Conservation (phyloP, 352 stramenopile species). For the Phytophthora sp. region DNA sequence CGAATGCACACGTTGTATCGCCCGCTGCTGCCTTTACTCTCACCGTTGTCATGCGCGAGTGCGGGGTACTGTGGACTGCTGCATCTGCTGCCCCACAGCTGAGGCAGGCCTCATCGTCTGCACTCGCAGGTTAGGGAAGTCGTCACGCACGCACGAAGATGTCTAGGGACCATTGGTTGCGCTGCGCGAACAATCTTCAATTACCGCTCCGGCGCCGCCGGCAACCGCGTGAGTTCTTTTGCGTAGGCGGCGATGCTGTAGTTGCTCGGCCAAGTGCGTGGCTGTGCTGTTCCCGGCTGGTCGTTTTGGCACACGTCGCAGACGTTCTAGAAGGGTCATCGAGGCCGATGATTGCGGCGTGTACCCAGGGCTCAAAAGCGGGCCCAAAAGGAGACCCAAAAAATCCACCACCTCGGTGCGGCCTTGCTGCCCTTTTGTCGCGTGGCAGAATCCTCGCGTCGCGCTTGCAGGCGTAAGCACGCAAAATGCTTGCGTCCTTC, state of each 20-base stretch:
- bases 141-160: not conserved
- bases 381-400: too few species aligned
- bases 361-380: too few species aligned
- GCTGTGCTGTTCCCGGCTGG: not conserved
- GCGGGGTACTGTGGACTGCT: not conserved
- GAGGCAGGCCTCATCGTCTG: not conserved
- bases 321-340: too few species aligned
- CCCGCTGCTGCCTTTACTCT: not conserved
- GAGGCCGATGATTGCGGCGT: too few species aligned
- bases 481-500: too few species aligned
- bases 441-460: too few species aligned
- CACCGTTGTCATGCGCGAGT: not conserved
- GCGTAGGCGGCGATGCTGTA: conserved; percentile 1
- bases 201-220: not conserved
- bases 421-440: too few species aligned
- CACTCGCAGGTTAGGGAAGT: not conserved
- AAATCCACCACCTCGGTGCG: too few species aligned
- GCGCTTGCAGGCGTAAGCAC: too few species aligned
- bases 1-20: conserved; percentile 18
- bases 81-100: too few species aligned
- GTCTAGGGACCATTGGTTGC: not conserved
- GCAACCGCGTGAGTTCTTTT: not conserved
- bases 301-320: too few species aligned
- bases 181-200: too few species aligned
- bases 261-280: not conserved